Evolutionary conservation across 352 stramenopile species (phyloP), one percentile per base, ranked within the genome.

Genomic region (Phytophthora foliorum): DNA sequence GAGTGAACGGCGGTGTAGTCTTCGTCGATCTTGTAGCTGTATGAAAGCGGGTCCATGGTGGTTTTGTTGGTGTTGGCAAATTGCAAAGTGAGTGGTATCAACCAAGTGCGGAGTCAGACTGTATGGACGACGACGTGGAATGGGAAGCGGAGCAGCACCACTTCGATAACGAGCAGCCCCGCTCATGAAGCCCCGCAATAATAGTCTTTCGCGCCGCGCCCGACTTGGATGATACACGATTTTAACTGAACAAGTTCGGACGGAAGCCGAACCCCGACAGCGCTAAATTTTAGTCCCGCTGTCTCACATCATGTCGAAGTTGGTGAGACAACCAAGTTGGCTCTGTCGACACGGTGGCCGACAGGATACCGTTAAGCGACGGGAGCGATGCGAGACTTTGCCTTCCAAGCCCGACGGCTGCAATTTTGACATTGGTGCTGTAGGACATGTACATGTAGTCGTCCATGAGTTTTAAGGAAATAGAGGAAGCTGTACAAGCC

Each of bases 1-100:
- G 65, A 69, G 8, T 63, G 65, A 16, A 69, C 22, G 27, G 48
- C 10, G 57, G 52, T 69, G 52, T 64, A 73, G 25, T 61, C 58
- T 4, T 69, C 58, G 6, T 73, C 65, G 44, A 73, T 7, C 51
- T 73, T 73, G 65, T 68, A 63, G 46, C 65, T 73, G 51, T 56
- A 59, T 29, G 65, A 73, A 41, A 60, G 59, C 25, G 24, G 51
- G 17, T 73, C 58, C 65, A 73, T 72, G 41, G 24, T 56, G 48
- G 45, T 52, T 65, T 34, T 21, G 49, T 27, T 22, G 50, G 22
- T 67, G 32, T n/a, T 63, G 52, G 44, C 19, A 59, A 67, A 55
- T 72, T 52, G 49, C 19, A 58, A 67, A 67, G 34, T 65, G 64
- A 67, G 34, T 7, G 24, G 2, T 10, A 51, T 31, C 22, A 42